Evolutionary conservation across 78 protist genomes (phyloP).

Genomic region (Emiliania huxleyi): DNA sequence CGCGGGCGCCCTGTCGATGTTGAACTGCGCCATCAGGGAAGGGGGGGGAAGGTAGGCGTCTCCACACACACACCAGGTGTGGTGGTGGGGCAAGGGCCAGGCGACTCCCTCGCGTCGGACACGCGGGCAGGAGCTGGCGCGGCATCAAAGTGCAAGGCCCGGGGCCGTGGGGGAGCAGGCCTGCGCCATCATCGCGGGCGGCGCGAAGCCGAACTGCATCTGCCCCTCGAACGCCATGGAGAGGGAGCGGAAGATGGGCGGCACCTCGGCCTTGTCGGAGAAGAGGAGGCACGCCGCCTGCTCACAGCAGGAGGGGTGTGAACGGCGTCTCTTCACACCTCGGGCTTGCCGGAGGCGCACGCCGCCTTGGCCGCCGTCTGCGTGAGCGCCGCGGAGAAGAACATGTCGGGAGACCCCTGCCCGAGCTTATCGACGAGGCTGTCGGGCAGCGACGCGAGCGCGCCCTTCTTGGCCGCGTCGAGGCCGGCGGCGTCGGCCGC

Average conservation of each 20-base stretch:
- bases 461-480: neutral
- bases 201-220: neutral
- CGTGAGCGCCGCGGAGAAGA: neutral
- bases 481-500: neutral
- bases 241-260: neutral
- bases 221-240: neutral
- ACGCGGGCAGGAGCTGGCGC: no score
- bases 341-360: no score
- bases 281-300: neutral
- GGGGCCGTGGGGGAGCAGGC: no score
- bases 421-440: neutral
- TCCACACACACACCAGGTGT: no score
- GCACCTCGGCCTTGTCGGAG: neutral
- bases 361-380: neutral
- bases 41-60: neutral
- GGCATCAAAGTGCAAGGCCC: no score
- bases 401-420: neutral
- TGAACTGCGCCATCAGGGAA: neutral
- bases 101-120: no score
- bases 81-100: no score
- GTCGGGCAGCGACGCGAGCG: neutral
- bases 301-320: no score
- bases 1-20: neutral
- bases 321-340: no score
- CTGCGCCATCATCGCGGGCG: neutral